These are phyloP conservation scores for Aspergillus sp. DNA, from an alignment of 2,329 filamentous ascomycete genomes.

Conservation along the genomic window DNA sequence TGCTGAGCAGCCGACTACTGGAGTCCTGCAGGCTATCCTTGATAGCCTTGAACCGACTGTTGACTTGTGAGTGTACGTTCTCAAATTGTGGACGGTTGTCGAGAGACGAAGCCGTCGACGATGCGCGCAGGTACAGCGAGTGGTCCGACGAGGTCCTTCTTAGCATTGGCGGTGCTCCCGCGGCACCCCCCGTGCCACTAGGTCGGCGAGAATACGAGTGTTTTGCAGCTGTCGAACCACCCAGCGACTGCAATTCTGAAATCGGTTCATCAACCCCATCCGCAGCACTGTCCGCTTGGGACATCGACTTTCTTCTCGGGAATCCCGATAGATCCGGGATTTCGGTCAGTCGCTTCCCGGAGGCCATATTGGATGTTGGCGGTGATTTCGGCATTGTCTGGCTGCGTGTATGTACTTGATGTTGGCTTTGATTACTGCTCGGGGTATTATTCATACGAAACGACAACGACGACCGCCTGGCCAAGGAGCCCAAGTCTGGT, in stretches of 20 bases:
- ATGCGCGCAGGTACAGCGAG: conserved; percentile 61
- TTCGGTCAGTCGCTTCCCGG: conserved; percentile 7
- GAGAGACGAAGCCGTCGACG: conserved; percentile 72
- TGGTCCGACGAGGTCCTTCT: conserved; percentile 65
- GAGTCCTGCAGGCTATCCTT: conserved; percentile 81
- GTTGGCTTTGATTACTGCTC: conserved; percentile 13
- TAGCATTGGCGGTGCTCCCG: conserved; percentile 30
- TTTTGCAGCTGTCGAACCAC: conserved; percentile 20
- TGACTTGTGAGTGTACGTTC: conserved; percentile 74
- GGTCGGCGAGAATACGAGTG: conserved; percentile 27
- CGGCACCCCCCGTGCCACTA: conserved; percentile 12
- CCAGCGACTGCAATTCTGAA: conserved; percentile 24
- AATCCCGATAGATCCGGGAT: background rate
- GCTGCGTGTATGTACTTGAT: conserved; percentile 9
- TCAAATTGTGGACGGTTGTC: conserved; percentile 77
- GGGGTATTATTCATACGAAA: conserved; percentile 20
- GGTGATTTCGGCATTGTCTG: conserved; percentile 5
- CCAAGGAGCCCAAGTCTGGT: conserved; percentile 25
- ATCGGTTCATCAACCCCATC: conserved; percentile 24
- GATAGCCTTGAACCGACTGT: conserved; percentile 82
- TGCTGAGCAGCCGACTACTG: conserved; percentile 55
- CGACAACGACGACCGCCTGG: conserved; percentile 23
- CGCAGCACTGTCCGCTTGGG: background rate
- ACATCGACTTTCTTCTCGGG: background rate
- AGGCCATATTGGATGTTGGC: conserved; percentile 8